Base-by-base conservation (phyloP, 176 grass and related monocot genomes). In the bread wheat (Triticum aestivum) region DNA sequence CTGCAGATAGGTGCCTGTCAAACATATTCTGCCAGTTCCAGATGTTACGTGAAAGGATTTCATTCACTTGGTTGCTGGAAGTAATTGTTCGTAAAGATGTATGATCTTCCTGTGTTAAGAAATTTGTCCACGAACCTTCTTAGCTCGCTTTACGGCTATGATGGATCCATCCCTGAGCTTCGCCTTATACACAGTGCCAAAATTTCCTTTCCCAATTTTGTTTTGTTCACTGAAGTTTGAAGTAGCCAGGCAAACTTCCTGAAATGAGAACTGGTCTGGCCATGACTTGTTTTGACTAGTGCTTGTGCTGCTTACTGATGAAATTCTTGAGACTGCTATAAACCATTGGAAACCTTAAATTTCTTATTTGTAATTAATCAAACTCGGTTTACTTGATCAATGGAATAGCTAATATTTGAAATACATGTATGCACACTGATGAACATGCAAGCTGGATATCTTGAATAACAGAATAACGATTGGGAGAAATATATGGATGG, bases 151-250 rank as follows among this genome's bases (percentile, higher is more conserved):
- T 51, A 96, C 91, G 63, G 93, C 96, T 79, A 96, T 86, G 8
- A 90, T 88, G 51, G 93, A 92, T 69, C 93, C 96, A 94, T 98
- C 92, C 70, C 78, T 86, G 75, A 98, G 91, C 70, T 81, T 95
- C 21, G 86, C 96, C 79, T 89, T 95, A 83, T 98, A 98, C 49
- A 95, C 88, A 77, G 86, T 77, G 61, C 96, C 91, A 69, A 96
- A 96, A 78, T 92, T 92, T 84, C 93, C 93, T 88, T 91, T 68
- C 78, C 96, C 96, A 78, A 98, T 95, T 95, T 73, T 89, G 82
- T 94, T 92, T 85, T 84, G 84, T 73, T 82, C 79, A 62, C 87
- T 90, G 85, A 98, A 98, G 83, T 94, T 95, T 81, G 81, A 80
- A 91, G 96, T 98, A 61, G 93, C 93, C 49, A 78, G 83, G 75